Conservation (phyloP, 1,284 basidiomycete species). For the Cryptococcus wingfieldii region DNA sequence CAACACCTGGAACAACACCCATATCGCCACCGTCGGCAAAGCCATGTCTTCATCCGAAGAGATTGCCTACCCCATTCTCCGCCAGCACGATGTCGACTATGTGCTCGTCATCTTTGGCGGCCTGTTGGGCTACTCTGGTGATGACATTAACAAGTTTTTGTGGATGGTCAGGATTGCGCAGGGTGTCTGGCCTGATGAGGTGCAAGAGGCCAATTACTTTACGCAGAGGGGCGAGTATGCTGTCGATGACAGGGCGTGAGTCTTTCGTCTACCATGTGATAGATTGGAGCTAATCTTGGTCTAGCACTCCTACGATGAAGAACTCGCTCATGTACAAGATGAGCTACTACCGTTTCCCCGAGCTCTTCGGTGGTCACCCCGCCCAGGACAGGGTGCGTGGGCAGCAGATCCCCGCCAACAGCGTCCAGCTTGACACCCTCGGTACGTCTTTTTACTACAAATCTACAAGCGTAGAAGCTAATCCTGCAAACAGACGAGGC, state of each 20-base stretch:
- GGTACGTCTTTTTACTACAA: conserved; percentile 53
- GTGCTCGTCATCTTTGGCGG: conserved; percentile 97
- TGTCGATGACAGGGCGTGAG: conserved; percentile 74
- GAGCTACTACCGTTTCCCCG: conserved; percentile 87
- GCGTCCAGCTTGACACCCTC: conserved; percentile 80
- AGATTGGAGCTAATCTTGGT: too few relatives aligned
- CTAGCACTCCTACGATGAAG: conserved; percentile 73
- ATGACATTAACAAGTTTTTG: conserved; percentile 99
- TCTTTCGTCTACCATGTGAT: neutral
- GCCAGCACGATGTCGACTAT: conserved; percentile 97
- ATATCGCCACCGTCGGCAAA: conserved; percentile 95
- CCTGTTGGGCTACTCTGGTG: conserved; percentile 92
- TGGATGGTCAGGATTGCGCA: conserved; percentile 99
- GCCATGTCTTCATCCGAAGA: conserved; percentile 95
- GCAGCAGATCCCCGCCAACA: conserved; percentile 68
- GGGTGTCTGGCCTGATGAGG: conserved; percentile 98
- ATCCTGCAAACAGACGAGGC: conserved; percentile 65
- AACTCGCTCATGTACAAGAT: conserved; percentile 98
- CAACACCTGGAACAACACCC: conserved; percentile 99
- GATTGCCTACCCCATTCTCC: conserved; percentile 91
- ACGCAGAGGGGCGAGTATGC: conserved; percentile 90
- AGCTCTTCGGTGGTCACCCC: conserved; percentile 73
- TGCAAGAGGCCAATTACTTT: conserved; percentile 92
- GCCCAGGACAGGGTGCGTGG: conserved; percentile 77
- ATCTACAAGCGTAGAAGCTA: conserved; percentile 4